Evolutionary conservation across 2,329 filamentous ascomycete species (phyloP), one percentile per base, ranked within the genome.

Genomic region (Thelonectria discophora): DNA sequence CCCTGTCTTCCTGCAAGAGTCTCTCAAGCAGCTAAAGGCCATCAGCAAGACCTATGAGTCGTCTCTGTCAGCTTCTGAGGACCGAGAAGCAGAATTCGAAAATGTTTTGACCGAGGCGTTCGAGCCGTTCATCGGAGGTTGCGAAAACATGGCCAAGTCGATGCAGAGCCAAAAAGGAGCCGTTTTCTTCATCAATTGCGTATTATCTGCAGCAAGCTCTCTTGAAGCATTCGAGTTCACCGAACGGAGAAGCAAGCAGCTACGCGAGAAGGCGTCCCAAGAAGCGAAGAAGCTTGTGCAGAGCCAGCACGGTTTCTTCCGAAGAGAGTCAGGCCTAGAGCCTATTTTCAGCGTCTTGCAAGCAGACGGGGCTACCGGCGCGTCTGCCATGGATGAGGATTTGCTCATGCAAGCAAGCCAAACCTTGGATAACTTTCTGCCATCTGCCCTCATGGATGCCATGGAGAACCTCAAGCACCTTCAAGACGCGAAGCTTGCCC

Each of bases 401-500:
- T 82, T 60, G 0, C 81, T 98, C n/a, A 78, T 84, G 1, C 79
- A 82, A 51, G 88, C 90, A 2, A 92, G 92, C 69, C 91, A 94
- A 70, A 85, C 84, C 42, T 82, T 99, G 7, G 95, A 99, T 72
- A 89, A 93, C 63, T 99, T 98, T 78, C 81, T 99, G 21, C 94
- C 95, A 0, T 96, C 93, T 1, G 95, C 94, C 3, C 83, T 97
- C 30, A 94, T 97, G 82, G 95, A 99, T 74, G 94, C 94, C 3
- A 88, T 92, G 69, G 91, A 95, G 52, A 92, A 93, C 62, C 77
- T 98, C 24, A 90, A 89, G 65, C 82, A 86, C 43, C 79, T 99
- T 1, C 88, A 90, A 64, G 91, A 92, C 70, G 86, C 90, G 1
- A 83, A 82, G 11, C 79, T 97, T 59, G 90, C 90, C 13, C 86